Base-by-base conservation (phyloP, 768 basidiomycete species). In the Kwoniella botswanensis region DNA sequence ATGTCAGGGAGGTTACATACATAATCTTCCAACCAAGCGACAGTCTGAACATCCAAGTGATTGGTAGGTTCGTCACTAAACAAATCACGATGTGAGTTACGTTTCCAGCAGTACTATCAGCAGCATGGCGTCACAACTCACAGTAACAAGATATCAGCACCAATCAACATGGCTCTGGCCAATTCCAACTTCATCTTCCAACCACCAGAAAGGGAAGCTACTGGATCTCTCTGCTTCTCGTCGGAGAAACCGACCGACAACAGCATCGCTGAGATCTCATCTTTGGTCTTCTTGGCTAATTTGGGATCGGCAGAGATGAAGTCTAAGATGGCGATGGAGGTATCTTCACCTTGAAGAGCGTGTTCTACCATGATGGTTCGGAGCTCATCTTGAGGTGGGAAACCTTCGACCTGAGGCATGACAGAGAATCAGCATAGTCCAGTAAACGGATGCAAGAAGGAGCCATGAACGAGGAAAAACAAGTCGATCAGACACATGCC, bases 111-210 rank as follows among this genome's bases (percentile, higher is more conserved):
- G 18, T 7, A 22, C 12, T 11, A n/a, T 13, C 6, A 44, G 29
- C 5, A 17, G 2, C 17, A 21, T 17, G 5, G 22, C 2, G 10
- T 17, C 6, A 3, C 22, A 24, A 35, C 70, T 70, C 42, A 75
- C 72, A 86, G 82, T 42, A 86, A 82, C 61, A 86, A 78, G 65
- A 86, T 84, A 72, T 86, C 85, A 70, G 86, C 95, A 77, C 95
- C 94, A 86, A 96, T 95, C 62, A 98, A 86, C 94, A 98, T 98
- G 13, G 95, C 96, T 75, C 95, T 87, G 9, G 93, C 94, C 52
- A 98, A 88, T 82, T 98, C 95, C 64, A 98, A 88, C 84, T 97
- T 97, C 95, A 98, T 98, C 86, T 98, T 98, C 95, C 95, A 98
- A 54, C 96, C 95, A 78, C 96, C 96, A 15, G 94, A 97, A 71